A percentile compares a stretch with the other conserved stretches of the same genome.
Evolutionary conservation across 768 basidiomycete species (phyloP).

Genomic region (Mycena floridula): DNA sequence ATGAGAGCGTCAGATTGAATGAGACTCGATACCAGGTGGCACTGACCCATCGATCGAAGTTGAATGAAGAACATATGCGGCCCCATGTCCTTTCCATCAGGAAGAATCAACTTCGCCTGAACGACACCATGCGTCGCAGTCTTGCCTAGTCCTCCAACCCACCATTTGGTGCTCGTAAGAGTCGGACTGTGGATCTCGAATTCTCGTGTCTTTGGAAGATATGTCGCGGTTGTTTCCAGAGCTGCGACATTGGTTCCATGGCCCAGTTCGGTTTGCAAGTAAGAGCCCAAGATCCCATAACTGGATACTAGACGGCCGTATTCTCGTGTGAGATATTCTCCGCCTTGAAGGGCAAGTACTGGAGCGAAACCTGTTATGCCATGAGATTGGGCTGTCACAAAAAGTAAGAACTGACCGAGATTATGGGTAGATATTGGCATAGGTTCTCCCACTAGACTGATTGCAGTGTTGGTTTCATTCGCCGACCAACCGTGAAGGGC

Average conservation of each 20-base stretch:
- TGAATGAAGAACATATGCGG: conserved; percentile 76
- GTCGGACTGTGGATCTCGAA: conserved; percentile 77
- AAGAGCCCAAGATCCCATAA: conserved; percentile 64
- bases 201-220: conserved; percentile 55
- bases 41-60: conserved; percentile 52
- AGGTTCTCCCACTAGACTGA: conserved; percentile 43
- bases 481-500: conserved; percentile 47
- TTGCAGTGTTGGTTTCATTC: conserved; percentile 40
- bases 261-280: conserved; percentile 73
- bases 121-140: conserved; percentile 72
- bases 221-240: conserved; percentile 75
- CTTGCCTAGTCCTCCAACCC: conserved; percentile 70
- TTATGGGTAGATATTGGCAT: conserved; percentile 41
- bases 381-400: not conserved
- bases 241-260: conserved; percentile 68
- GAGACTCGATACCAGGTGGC: too few relatives aligned
- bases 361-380: conserved; percentile 52
- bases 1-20: conserved; percentile 1
- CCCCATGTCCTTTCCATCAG: conserved; percentile 52
- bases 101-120: conserved; percentile 68
- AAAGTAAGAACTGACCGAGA: conserved; percentile 19
- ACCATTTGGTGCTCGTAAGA: conserved; percentile 75
- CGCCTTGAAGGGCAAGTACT: conserved; percentile 58
- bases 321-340: conserved; percentile 42
- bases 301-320: conserved; percentile 44